Evolutionary conservation across 2,329 filamentous ascomycete genomes (phyloP), one percentile per base, ranked within the genome.

Genomic region (Talaromyces islandicus): DNA sequence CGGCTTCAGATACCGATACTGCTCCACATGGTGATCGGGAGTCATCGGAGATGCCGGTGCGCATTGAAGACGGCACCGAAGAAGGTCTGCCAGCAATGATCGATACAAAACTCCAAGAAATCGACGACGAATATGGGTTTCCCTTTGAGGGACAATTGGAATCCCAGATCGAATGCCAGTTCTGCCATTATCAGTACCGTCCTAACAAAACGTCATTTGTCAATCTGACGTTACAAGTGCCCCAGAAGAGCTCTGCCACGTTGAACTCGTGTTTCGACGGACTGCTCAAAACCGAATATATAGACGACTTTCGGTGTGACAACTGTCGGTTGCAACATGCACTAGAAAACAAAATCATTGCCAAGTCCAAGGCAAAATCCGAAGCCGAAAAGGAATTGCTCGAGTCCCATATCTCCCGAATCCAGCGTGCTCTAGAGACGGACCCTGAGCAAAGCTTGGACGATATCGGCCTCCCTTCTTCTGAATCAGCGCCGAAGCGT

Each of bases 261-360:
- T 81, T 99, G 17, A 92, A 89, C 70, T 82, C 87, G 9, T 99
- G 94, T 74, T 94, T 99, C 68, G 94, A 99, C 69, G 90, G 90
- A 46, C 88, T 97, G 75, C 88, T 99, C 66, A 96, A 96, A 76
- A 91, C 91, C 0, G 94, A 99, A 74, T 89, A 92, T 71, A 97
- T 99, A 65, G 93, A 97, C 64, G 94, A 96, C 72, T 99, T 95
- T 80, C 92, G 90, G 67, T 99, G 94, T 77, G 94, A 97, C 68
- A 90, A 87, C 75, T 99, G 94, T 71, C 86, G 92, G 24, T 81
- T 99, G n/a, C 76, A 90, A 50, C 89, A 96, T 72, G 92, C 92
- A 4, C 77, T 90, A 57, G 80, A 86, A 30, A 75, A 82, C 56
- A 84, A 91, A 64, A 78, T 85, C 63, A 77, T 80, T 7, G 86